phyloP scores from a whole-genome alignment of 2,329 filamentous ascomycete genomes.

The Triangularia verruculosa region DNA sequence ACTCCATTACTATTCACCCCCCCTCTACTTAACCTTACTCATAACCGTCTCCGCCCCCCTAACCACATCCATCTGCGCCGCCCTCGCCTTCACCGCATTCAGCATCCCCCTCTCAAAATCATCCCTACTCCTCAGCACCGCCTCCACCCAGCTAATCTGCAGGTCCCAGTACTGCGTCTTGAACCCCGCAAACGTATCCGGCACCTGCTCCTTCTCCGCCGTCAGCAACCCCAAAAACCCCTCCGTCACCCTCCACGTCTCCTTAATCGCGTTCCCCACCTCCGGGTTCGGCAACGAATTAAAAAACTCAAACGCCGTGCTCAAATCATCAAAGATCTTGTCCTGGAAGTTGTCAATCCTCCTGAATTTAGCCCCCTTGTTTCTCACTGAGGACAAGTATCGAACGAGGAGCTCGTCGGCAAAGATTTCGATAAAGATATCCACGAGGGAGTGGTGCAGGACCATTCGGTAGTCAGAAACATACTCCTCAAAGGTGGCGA shows the following conservation, averaged over 20 bases:
- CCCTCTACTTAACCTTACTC: slow-evolving; percentile 73
- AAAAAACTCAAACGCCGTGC: slow-evolving; percentile 89
- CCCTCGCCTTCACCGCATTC: slow-evolving; percentile 80
- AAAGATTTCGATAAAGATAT: slow-evolving; percentile 91
- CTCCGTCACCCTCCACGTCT: slow-evolving; percentile 90
- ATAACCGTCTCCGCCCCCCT: slow-evolving; percentile 89
- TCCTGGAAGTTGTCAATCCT: slow-evolving; percentile 84
- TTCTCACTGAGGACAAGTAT: slow-evolving; percentile 81
- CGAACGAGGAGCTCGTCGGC: slow-evolving; percentile 84
- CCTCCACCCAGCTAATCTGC: slow-evolving; percentile 93
- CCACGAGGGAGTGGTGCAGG: slow-evolving; percentile 80
- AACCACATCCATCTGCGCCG: slow-evolving; percentile 79
- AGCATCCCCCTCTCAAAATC: slow-evolving; percentile 93
- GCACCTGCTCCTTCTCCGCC: slow-evolving; percentile 68
- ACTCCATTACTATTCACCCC: no score
- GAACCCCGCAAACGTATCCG: slow-evolving; percentile 77
- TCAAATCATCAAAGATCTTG: slow-evolving; percentile 90
- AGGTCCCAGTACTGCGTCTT: slow-evolving; percentile 90
- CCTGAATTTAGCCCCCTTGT: slow-evolving; percentile 86
- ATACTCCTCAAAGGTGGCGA: slow-evolving; percentile 94
- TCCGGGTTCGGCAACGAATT: slow-evolving; percentile 66
- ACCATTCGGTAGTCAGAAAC: slow-evolving; percentile 80
- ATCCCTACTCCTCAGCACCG: slow-evolving; percentile 78
- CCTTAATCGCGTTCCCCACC: slow-evolving; percentile 71
- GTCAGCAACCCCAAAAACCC: slow-evolving; percentile 77